Evolutionary conservation across 352 stramenopile species (phyloP).

Genomic region (Phytophthora citricola): DNA sequence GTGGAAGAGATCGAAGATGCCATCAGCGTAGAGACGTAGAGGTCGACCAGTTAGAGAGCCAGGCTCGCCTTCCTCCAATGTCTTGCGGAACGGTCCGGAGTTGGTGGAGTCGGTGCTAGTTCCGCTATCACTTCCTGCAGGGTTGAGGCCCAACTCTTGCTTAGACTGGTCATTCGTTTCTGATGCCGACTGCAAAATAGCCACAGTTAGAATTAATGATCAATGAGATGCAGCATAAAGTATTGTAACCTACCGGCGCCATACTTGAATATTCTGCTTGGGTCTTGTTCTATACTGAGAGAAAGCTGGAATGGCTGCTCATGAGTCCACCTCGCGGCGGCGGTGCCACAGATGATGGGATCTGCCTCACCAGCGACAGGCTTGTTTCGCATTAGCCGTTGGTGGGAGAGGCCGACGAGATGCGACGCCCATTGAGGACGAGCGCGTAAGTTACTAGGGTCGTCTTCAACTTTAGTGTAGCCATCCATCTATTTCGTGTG

Average conservation of each 20-base stretch:
- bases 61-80: slow-evolving; percentile 64
- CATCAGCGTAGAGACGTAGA: slow-evolving; percentile 85
- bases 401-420: slow-evolving; percentile 26
- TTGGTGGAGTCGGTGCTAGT: slow-evolving; percentile 44
- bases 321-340: background rate
- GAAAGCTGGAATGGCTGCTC: slow-evolving; percentile 15
- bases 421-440: slow-evolving; percentile 22
- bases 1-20: slow-evolving; percentile 92
- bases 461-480: background rate
- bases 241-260: slow-evolving; percentile 15
- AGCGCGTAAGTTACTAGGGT: background rate
- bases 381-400: slow-evolving; percentile 25
- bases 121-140: slow-evolving; percentile 1
- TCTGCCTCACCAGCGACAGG: slow-evolving; percentile 12
- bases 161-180: slow-evolving; percentile 13
- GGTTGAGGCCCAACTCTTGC: slow-evolving; percentile 1
- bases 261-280: slow-evolving; percentile 9
- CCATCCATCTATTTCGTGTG: background rate
- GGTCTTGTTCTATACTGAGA: slow-evolving; percentile 3
- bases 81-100: slow-evolving; percentile 50
- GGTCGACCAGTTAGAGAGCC: slow-evolving; percentile 74
- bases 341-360: slow-evolving; percentile 3
- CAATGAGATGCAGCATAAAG: background rate
- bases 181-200: slow-evolving; percentile 5
- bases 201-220: background rate